phyloP scores from a whole-genome alignment of 495 filamentous ascomycete species.

The Penicillium tannophilum region DNA sequence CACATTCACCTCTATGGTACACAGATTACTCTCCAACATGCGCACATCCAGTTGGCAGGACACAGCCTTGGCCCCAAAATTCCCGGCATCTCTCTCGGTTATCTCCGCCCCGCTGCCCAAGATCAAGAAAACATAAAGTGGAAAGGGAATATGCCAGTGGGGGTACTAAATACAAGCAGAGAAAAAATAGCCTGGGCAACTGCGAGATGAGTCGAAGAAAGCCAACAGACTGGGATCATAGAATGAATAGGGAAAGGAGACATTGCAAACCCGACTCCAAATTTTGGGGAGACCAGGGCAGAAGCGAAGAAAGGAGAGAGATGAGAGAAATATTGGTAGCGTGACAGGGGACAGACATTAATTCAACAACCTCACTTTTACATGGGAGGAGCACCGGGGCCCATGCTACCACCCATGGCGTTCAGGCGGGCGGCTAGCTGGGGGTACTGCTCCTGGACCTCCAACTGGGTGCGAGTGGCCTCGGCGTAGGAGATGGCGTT shows the following conservation, averaged over 20 bases:
- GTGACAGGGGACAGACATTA: slow-evolving; percentile 2
- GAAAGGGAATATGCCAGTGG: slow-evolving; percentile 29
- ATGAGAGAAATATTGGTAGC: slow-evolving; percentile 10
- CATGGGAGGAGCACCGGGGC: slow-evolving; percentile 34
- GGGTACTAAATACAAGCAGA: slow-evolving; percentile 43
- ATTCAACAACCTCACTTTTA: slow-evolving; percentile 28
- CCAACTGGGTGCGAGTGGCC: slow-evolving; percentile 92
- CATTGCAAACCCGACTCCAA: slow-evolving; percentile 15
- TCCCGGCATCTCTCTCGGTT: slow-evolving; percentile 20
- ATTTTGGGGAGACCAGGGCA: slow-evolving; percentile 17
- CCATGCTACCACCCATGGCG: slow-evolving; percentile 63
- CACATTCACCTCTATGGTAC: slow-evolving; percentile 35
- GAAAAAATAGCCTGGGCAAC: slow-evolving; percentile 25
- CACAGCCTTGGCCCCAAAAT: slow-evolving; percentile 15
- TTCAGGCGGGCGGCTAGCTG: slow-evolving; percentile 82
- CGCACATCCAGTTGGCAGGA: slow-evolving; percentile 20
- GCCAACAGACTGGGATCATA: slow-evolving; percentile 19
- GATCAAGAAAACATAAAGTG: slow-evolving; percentile 22
- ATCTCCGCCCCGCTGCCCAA: slow-evolving; percentile 18
- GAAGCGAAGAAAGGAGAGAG: slow-evolving; percentile 23
- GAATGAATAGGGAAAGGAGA: slow-evolving; percentile 22
- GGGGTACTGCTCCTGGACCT: slow-evolving; percentile 99
- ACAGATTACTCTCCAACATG: slow-evolving; percentile 33
- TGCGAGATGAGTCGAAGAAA: slow-evolving; percentile 18
- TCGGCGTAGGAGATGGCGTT: slow-evolving; percentile 98